A percentile compares a stretch with the other conserved stretches of the same genome.
Evolutionary conservation across 2,329 filamentous ascomycete species (phyloP).

Genomic region (Botrytis galanthina): DNA sequence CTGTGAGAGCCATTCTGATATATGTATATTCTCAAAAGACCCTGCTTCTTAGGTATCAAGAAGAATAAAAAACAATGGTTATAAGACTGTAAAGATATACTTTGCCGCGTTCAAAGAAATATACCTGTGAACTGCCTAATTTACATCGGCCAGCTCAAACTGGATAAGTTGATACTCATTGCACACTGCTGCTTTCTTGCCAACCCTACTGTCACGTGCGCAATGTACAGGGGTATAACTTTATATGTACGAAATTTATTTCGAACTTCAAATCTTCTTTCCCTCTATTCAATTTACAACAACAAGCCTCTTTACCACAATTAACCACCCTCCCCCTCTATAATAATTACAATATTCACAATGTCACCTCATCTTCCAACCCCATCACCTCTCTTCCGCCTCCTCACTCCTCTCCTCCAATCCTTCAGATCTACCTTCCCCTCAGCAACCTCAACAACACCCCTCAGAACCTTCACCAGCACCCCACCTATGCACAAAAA

Average conservation of each 20-base stretch:
- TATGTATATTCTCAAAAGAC: neutral
- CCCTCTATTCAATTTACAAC: neutral
- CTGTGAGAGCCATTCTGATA: conserved; percentile 1
- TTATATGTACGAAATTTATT: conserved; percentile 10
- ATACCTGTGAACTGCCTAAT: neutral
- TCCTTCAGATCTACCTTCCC: conserved; percentile 25
- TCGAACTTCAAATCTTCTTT: neutral
- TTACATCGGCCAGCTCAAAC: neutral
- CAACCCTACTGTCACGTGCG: neutral
- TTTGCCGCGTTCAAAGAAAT: neutral
- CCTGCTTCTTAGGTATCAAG: neutral
- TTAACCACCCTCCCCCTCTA: too few species aligned
- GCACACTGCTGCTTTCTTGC: neutral
- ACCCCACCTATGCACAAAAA: conserved; percentile 17
- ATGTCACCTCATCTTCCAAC: conserved; percentile 26
- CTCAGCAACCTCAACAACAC: conserved; percentile 12
- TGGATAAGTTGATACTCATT: neutral
- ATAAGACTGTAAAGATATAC: neutral
- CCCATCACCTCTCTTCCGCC: conserved; percentile 28
- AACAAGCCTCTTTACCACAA: conserved; percentile 5
- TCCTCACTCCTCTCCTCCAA: conserved; percentile 34
- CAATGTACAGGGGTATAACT: neutral
- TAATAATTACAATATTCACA: conserved; percentile 12
- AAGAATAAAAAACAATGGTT: neutral
- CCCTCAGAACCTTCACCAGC: conserved; percentile 30